phyloP scores from a whole-genome alignment of 768 basidiomycete species.

The Boletus insuetus region DNA sequence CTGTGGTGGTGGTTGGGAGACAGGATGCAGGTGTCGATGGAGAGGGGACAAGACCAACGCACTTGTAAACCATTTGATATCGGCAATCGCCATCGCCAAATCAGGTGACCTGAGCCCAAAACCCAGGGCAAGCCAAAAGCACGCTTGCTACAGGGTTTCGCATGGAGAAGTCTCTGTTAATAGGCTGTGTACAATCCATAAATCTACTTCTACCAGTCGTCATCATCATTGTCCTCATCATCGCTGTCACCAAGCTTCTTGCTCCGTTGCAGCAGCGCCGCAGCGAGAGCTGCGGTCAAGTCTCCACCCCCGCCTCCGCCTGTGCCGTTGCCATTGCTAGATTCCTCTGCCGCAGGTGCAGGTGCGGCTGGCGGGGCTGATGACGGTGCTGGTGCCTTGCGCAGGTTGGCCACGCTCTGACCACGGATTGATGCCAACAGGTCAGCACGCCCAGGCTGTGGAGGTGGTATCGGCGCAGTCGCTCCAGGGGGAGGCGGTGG shows the following conservation, averaged over 20 bases:
- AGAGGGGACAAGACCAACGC: background rate
- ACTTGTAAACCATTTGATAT: slow-evolving; percentile 21
- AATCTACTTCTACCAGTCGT: slow-evolving; percentile 46
- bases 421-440: slow-evolving; percentile 82
- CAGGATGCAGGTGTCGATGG: slow-evolving; percentile 8
- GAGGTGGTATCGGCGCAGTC: slow-evolving; percentile 34
- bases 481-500: slow-evolving; percentile 40
- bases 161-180: background rate
- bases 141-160: no score
- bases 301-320: slow-evolving; percentile 56
- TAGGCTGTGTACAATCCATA: slow-evolving; percentile 6
- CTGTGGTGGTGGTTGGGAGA: slow-evolving; percentile 2
- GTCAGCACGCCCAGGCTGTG: slow-evolving; percentile 60
- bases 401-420: slow-evolving; percentile 67
- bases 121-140: slow-evolving; percentile 14
- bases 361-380: slow-evolving; percentile 38
- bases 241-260: slow-evolving; percentile 87
- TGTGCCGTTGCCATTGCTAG: slow-evolving; percentile 32
- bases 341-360: slow-evolving; percentile 29
- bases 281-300: slow-evolving; percentile 79
- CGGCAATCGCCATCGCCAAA: slow-evolving; percentile 34
- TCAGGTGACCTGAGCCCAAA: slow-evolving; percentile 20
- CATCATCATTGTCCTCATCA: slow-evolving; percentile 73
- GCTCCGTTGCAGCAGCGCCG: slow-evolving; percentile 77
- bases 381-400: slow-evolving; percentile 44